These are phyloP conservation scores for Dentipellis fragilis DNA, from an alignment of 768 basidiomycete species.

Conservation along the genomic window DNA sequence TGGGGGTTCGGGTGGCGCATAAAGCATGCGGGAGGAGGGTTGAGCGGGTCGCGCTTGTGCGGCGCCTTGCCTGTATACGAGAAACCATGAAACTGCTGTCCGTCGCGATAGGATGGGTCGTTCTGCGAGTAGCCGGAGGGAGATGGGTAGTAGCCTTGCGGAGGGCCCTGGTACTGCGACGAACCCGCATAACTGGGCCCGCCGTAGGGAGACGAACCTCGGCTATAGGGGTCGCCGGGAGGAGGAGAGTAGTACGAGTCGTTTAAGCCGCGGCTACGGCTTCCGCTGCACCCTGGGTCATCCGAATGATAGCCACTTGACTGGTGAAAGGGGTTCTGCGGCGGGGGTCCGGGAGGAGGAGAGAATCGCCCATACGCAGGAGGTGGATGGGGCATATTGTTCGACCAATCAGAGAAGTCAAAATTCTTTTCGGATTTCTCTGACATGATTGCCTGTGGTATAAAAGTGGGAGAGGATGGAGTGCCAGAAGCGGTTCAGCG, in stretches of 20 bases:
- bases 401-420: no score
- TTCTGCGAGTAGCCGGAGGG: background rate
- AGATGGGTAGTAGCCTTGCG: background rate
- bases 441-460: background rate
- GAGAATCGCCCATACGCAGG: background rate
- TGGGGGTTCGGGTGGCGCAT: background rate
- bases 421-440: background rate
- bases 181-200: background rate
- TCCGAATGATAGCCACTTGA: background rate
- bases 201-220: background rate
- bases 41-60: background rate
- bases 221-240: background rate
- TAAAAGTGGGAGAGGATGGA: no score
- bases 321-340: background rate
- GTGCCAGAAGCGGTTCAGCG: no score
- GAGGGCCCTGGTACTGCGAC: background rate
- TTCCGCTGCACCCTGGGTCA: background rate
- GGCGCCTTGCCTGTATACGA: background rate
- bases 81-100: background rate
- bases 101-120: background rate
- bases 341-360: background rate
- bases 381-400: background rate
- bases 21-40: background rate
- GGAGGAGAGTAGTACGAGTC: background rate
- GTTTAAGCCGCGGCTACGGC: background rate